Percentiles rank a stretch among this genome's conserved stretches.
Conservation (phyloP, 306 rosid genomes). For the Aeschynomene evenia region DNA sequence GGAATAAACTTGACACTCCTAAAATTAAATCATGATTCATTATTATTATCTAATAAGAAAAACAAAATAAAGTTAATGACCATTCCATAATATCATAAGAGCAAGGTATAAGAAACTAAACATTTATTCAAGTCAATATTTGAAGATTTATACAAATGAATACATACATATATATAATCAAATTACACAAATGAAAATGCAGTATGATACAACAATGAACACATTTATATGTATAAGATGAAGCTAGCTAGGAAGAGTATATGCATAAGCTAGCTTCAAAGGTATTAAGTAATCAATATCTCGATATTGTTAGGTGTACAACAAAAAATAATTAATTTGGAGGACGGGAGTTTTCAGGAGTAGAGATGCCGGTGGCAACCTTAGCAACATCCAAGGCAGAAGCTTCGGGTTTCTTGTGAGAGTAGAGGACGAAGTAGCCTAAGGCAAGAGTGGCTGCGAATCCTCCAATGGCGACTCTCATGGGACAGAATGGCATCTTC, state of each 20-base stretch:
- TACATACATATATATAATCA: background rate
- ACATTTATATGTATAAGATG: no score
- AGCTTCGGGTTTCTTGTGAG: constrained; percentile 73
- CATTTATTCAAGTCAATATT: background rate
- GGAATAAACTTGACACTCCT: no score
- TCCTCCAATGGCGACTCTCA: constrained; percentile 60
- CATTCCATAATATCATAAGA: background rate
- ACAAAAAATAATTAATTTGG: constrained; percentile 28
- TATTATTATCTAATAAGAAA: no score
- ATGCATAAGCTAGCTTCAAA: no score
- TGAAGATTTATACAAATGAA: background rate
- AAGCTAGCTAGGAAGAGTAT: no score
- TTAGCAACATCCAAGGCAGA: constrained; percentile 65
- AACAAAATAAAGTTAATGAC: background rate
- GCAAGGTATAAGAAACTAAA: background rate
- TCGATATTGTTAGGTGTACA: no score
- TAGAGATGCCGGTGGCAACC: constrained; percentile 41
- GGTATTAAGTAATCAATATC: no score
- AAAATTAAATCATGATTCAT: no score
- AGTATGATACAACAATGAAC: no score
- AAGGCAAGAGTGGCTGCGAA: constrained; percentile 47
- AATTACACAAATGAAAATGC: background rate
- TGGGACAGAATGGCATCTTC: constrained; percentile 42
- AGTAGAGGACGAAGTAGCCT: constrained; percentile 50
- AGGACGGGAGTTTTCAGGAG: constrained; percentile 42